Conservation (phyloP, 768 basidiomycete species). For the Filobasidium wieringae region DNA sequence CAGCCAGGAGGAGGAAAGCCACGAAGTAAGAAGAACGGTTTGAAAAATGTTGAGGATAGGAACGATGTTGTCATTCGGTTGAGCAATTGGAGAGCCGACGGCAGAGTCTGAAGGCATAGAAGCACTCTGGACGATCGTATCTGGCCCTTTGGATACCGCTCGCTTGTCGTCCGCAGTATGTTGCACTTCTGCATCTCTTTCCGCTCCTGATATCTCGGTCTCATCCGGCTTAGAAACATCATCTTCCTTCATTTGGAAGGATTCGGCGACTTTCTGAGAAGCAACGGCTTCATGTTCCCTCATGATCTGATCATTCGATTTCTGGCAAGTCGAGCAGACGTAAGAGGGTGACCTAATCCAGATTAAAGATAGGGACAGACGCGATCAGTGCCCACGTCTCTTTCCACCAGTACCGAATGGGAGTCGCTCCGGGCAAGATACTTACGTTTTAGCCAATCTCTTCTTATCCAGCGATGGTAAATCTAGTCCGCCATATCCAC, state of each 20-base stretch:
- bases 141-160: no score
- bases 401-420: no score
- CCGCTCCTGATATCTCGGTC: neutral
- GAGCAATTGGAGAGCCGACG: no score
- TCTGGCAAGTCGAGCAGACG: slow-evolving; percentile 26
- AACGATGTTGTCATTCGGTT: no score
- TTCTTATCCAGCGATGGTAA: slow-evolving; percentile 30
- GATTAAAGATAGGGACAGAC: neutral
- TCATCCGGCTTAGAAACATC: neutral
- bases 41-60: no score
- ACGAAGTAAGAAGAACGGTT: no score
- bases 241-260: neutral
- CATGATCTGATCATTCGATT: slow-evolving; percentile 17
- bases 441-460: slow-evolving; percentile 32
- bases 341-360: slow-evolving; percentile 24
- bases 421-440: neutral
- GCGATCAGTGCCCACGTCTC: no score
- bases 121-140: no score
- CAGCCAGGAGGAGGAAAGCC: neutral
- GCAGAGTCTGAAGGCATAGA: no score
- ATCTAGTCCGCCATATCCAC: slow-evolving; percentile 35
- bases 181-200: no score
- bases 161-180: no score
- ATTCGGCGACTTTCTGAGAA: no score
- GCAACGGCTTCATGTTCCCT: slow-evolving; percentile 11